These are phyloP conservation scores for Fraxinus paxiana DNA, from an alignment of 305 asterid genomes.

Conservation along the genomic window DNA sequence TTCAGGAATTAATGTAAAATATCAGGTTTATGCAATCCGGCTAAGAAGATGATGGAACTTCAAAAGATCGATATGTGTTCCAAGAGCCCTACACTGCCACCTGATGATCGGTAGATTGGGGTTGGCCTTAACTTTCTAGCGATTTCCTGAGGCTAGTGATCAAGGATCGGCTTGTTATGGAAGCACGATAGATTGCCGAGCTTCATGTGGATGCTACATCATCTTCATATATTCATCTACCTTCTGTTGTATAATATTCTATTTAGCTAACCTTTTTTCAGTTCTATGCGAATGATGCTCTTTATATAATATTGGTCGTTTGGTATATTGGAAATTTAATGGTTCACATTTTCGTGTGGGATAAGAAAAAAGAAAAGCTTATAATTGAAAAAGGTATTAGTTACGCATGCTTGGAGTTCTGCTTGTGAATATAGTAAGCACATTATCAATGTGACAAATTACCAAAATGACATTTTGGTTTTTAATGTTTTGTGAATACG, in stretches of 20 bases:
- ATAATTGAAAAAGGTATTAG: neutral
- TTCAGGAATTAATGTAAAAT: neutral
- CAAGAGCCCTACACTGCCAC: constrained; percentile 15
- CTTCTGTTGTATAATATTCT: neutral
- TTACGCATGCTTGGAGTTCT: neutral
- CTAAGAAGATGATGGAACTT: constrained; percentile 8
- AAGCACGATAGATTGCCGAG: neutral
- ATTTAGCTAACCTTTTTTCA: neutral
- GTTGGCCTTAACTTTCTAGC: neutral
- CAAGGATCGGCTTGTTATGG: neutral
- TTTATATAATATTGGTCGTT: neutral
- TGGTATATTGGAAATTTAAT: neutral
- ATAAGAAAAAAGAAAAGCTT: neutral
- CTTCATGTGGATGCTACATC: neutral
- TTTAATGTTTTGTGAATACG: neutral
- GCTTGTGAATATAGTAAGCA: neutral
- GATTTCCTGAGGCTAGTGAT: neutral
- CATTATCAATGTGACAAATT: neutral
- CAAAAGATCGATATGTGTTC: constrained; percentile 12
- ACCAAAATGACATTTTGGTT: neutral
- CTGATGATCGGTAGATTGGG: neutral
- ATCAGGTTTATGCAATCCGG: constrained; percentile 19
- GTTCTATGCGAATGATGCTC: neutral
- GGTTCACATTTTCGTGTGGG: neutral
- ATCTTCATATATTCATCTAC: neutral